phyloP scores from a whole-genome alignment of 2,329 filamentous ascomycete species.

The Thelonectria discophora region DNA sequence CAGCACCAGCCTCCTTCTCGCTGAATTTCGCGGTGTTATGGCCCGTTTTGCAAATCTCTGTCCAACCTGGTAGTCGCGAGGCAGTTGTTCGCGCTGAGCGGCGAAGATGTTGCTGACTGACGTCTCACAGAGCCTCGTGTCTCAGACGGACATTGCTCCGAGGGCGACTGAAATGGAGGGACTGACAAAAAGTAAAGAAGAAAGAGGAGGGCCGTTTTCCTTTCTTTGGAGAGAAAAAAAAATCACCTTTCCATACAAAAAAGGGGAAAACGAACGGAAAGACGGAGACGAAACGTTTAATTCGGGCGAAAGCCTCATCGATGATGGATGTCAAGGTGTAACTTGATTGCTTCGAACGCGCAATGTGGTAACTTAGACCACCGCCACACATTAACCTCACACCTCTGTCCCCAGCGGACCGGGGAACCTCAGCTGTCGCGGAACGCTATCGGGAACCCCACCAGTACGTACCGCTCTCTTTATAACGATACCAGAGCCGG shows the following conservation, averaged over 20 bases:
- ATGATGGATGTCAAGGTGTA: neutral
- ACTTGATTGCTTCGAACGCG: neutral
- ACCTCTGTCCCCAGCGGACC: neutral
- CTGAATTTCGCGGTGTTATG: no score
- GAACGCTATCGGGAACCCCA: conserved; percentile 5
- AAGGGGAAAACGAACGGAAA: neutral
- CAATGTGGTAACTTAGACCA: conserved; percentile 22
- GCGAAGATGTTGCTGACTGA: conserved; percentile 9
- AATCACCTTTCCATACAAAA: neutral
- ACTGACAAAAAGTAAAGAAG: neutral
- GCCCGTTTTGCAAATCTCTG: neutral
- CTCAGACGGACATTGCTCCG: conserved; percentile 12
- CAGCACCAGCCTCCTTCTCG: neutral
- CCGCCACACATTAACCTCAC: conserved; percentile 1
- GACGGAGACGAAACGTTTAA: neutral
- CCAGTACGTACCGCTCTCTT: conserved; percentile 9
- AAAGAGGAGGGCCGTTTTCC: neutral
- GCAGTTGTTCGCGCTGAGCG: conserved; percentile 2
- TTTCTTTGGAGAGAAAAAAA: no score
- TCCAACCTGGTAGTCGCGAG: neutral
- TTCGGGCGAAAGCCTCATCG: neutral
- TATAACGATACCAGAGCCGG: conserved; percentile 6
- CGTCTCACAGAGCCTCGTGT: conserved; percentile 10
- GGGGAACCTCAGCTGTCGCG: neutral
- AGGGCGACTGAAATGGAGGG: neutral